Evolutionary conservation across 2,329 filamentous ascomycete species (phyloP).

Genomic region (Rutstroemia sp.): DNA sequence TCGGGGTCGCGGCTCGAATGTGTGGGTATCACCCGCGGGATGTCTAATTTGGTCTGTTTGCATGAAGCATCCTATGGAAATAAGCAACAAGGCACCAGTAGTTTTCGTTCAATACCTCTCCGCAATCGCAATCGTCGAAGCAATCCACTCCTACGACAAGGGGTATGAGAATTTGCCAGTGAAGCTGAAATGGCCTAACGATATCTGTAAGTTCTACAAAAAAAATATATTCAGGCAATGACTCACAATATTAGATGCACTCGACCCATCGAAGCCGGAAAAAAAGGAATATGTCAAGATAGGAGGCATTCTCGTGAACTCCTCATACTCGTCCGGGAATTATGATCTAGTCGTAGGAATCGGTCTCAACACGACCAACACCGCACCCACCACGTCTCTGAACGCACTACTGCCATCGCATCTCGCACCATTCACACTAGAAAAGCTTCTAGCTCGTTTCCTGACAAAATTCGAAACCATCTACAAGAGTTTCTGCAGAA

Average conservation of each 20-base stretch:
- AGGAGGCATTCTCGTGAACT: constrained; percentile 87
- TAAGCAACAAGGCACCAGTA: constrained; percentile 67
- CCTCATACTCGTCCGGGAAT: constrained; percentile 64
- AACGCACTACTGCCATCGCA: constrained; percentile 57
- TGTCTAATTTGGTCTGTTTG: constrained; percentile 82
- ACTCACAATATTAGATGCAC: constrained; percentile 43
- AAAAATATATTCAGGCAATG: not conserved
- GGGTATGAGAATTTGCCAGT: constrained; percentile 72
- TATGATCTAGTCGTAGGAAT: constrained; percentile 84
- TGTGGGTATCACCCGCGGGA: constrained; percentile 89
- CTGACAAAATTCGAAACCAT: constrained; percentile 70
- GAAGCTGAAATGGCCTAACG: constrained; percentile 96
- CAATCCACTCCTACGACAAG: constrained; percentile 69
- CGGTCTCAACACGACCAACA: constrained; percentile 80
- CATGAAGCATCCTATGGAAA: constrained; percentile 71
- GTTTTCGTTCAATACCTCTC: constrained; percentile 93
- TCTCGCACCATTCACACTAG: constrained; percentile 55
- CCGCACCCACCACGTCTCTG: constrained; percentile 79
- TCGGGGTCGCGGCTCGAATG: constrained; percentile 81
- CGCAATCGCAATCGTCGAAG: constrained; percentile 78
- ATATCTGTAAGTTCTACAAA: constrained; percentile 57
- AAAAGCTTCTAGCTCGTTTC: constrained; percentile 76
- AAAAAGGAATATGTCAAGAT: constrained; percentile 70
- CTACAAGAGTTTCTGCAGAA: constrained; percentile 66
- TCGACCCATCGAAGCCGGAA: constrained; percentile 50